Conservation (phyloP, 805 yeast genomes). For the Wickerhamomyces sydowiorum region DNA sequence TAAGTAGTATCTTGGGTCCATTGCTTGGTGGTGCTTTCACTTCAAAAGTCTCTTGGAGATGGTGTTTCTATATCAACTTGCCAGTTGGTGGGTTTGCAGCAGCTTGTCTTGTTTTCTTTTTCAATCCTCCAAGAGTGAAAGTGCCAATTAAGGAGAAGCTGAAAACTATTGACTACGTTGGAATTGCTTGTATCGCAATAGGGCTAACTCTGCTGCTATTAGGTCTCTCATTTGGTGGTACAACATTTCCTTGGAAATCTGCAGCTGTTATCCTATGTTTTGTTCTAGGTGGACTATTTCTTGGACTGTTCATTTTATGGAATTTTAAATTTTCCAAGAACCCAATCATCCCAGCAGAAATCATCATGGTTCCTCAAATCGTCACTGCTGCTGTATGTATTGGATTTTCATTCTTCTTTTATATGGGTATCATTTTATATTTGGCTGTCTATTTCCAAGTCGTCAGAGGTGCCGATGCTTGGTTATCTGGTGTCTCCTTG, state of each 20-base stretch:
- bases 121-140: slow-evolving; percentile 36
- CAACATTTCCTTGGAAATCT: slow-evolving; percentile 43
- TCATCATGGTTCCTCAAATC: background rate
- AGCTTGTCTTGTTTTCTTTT: slow-evolving; percentile 24
- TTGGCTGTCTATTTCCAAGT: slow-evolving; percentile 39
- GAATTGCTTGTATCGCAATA: slow-evolving; percentile 35
- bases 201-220: slow-evolving; percentile 38
- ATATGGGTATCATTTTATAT: slow-evolving; percentile 13
- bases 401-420: slow-evolving; percentile 3
- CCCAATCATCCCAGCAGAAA: slow-evolving; percentile 34
- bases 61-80: slow-evolving; percentile 59
- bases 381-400: slow-evolving; percentile 1
- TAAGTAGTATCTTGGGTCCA: slow-evolving; percentile 42
- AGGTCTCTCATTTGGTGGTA: slow-evolving; percentile 50
- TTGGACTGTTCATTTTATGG: slow-evolving; percentile 31
- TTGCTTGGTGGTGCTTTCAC: slow-evolving; percentile 53
- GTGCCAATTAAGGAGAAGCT: slow-evolving; percentile 33
- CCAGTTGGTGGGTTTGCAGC: slow-evolving; percentile 49
- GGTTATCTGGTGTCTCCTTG: slow-evolving; percentile 39
- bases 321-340: slow-evolving; percentile 33
- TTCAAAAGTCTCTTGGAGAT: slow-evolving; percentile 47
- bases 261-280: slow-evolving; percentile 43
- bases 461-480: slow-evolving; percentile 30
- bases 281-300: slow-evolving; percentile 36
- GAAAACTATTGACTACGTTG: slow-evolving; percentile 40